These are phyloP conservation scores for Alternaria alternata DNA, from an alignment of 2,329 filamentous ascomycete species.

Conservation along the genomic window DNA sequence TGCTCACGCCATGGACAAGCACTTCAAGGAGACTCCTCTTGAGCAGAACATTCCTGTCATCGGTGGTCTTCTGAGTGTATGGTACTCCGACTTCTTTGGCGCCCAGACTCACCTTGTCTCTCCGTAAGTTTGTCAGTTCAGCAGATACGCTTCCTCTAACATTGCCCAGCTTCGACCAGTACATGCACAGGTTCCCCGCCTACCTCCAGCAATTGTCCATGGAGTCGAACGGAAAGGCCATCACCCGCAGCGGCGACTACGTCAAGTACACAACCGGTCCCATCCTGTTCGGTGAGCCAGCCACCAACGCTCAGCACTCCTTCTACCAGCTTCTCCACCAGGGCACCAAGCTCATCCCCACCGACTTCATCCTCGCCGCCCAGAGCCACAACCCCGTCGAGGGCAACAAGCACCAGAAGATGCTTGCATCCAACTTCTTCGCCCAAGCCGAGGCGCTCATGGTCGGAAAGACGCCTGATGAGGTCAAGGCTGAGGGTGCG, in stretches of 20 bases:
- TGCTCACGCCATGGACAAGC: slow-evolving; percentile 97
- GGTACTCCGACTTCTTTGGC: slow-evolving; percentile 99
- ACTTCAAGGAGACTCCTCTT: slow-evolving; percentile 90
- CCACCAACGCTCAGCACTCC: slow-evolving; percentile 98
- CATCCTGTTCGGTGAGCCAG: slow-evolving; percentile 96
- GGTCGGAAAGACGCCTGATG: slow-evolving; percentile 85
- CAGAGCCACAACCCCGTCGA: slow-evolving; percentile 96
- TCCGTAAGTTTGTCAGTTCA: slow-evolving; percentile 69
- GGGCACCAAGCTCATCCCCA: slow-evolving; percentile 97
- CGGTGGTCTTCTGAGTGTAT: slow-evolving; percentile 92
- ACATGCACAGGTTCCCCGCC: slow-evolving; percentile 97
- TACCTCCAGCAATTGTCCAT: slow-evolving; percentile 99
- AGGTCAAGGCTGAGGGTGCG: slow-evolving; percentile 78
- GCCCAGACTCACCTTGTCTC: slow-evolving; percentile 97
- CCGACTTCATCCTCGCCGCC: slow-evolving; percentile 96
- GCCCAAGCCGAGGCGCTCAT: slow-evolving; percentile 88
- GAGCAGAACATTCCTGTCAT: slow-evolving; percentile 95
- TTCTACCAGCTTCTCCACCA: slow-evolving; percentile 99
- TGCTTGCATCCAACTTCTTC: slow-evolving; percentile 92
- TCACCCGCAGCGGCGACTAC: slow-evolving; percentile 84
- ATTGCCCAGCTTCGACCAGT: slow-evolving; percentile 84
- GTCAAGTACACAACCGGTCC: slow-evolving; percentile 98
- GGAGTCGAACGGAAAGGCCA: slow-evolving; percentile 99
- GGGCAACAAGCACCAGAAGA: slow-evolving; percentile 93
- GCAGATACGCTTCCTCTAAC: slow-evolving; percentile 10